A percentile compares a stretch with the other conserved stretches of the same genome.
Conservation (phyloP, 176 grass and related monocot species). For the Themeda triandra region DNA sequence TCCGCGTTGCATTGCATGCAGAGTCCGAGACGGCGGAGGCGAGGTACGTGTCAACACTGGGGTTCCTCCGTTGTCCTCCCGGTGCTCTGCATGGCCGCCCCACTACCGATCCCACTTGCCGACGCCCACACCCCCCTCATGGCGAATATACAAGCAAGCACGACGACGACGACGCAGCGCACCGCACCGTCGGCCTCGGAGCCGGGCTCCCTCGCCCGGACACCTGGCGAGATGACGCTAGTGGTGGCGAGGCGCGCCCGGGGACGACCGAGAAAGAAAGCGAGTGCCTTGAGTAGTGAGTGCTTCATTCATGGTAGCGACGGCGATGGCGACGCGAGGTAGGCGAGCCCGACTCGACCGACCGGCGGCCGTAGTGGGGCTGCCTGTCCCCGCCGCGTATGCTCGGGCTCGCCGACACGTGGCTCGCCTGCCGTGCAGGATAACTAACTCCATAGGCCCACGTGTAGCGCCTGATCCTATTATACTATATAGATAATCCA, state of each 20-base stretch:
- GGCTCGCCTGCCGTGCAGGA: neutral
- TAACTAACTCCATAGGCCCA: neutral
- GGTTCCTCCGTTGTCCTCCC: neutral
- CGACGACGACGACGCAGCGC: neutral
- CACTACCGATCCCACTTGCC: conserved; percentile 31
- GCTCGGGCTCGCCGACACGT: conserved; percentile 26
- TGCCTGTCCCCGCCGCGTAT: conserved; percentile 6
- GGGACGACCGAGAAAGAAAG: neutral
- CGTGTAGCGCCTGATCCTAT: conserved; percentile 3
- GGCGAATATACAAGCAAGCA: neutral
- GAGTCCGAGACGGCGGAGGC: neutral
- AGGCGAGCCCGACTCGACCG: neutral
- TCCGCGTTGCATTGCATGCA: neutral
- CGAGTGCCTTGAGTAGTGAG: neutral
- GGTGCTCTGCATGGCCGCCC: conserved; percentile 7
- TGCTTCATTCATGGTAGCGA: neutral
- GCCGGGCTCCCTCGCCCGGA: neutral
- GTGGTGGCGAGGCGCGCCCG: neutral
- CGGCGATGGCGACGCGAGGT: neutral
- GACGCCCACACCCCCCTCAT: neutral
- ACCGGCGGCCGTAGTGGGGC: neutral
- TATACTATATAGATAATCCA: neutral
- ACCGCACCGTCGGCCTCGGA: neutral
- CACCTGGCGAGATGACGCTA: neutral
- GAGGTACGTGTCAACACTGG: neutral